A percentile compares a stretch with the other conserved stretches of the same genome.
These are phyloP conservation scores for Trichophyton equinum DNA, from an alignment of 2,329 filamentous ascomycete species.

Conservation along the genomic window DNA sequence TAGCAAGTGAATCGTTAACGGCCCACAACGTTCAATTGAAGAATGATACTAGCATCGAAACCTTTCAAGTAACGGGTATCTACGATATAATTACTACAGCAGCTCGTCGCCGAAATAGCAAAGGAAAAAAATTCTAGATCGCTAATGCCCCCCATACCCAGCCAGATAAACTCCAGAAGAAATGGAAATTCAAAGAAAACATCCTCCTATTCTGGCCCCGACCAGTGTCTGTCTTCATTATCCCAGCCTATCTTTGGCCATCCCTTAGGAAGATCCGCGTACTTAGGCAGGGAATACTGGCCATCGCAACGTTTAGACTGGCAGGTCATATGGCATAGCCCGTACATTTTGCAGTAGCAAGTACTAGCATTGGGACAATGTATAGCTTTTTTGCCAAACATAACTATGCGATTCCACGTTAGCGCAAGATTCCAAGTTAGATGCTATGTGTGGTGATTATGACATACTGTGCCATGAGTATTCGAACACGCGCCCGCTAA, in stretches of 20 bases:
- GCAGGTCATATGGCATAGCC: slow-evolving; percentile 42
- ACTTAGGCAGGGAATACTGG: slow-evolving; percentile 49
- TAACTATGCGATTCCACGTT: slow-evolving; percentile 7
- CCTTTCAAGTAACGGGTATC: no score
- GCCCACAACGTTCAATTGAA: no score
- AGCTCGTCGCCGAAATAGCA: no score
- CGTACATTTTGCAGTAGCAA: slow-evolving; percentile 59
- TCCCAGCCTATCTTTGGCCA: slow-evolving; percentile 50
- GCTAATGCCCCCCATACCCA: background rate
- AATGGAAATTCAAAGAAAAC: background rate
- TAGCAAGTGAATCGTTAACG: no score
- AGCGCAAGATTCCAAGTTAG: background rate
- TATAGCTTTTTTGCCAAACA: slow-evolving; percentile 39
- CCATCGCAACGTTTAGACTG: slow-evolving; percentile 34
- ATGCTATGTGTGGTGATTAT: background rate
- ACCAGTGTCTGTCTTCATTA: slow-evolving; percentile 17
- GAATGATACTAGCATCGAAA: no score
- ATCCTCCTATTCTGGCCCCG: background rate
- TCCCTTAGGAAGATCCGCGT: slow-evolving; percentile 44
- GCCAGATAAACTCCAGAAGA: background rate
- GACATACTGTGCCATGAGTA: slow-evolving; percentile 44
- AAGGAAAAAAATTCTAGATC: background rate
- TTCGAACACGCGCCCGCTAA: slow-evolving; percentile 51
- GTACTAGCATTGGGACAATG: slow-evolving; percentile 49
- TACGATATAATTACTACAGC: no score